Percentiles rank a stretch among this genome's conserved stretches.
These are phyloP conservation scores for Penicillium manginii DNA, from an alignment of 495 filamentous ascomycete genomes.

Conservation along the genomic window DNA sequence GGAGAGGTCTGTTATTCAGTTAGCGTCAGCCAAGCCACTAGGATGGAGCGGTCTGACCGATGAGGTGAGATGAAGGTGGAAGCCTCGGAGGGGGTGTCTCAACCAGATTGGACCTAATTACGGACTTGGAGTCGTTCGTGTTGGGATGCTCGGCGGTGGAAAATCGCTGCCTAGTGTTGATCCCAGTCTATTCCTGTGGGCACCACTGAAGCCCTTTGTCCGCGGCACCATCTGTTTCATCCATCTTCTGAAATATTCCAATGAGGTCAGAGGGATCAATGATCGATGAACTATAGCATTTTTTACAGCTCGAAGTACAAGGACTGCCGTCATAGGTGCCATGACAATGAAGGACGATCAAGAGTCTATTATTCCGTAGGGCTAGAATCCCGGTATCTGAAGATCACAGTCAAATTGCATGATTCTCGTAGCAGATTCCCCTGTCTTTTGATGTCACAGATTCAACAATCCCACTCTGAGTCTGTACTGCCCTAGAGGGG, in stretches of 20 bases:
- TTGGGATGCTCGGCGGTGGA: not conserved
- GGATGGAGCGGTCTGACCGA: slow-evolving; percentile 1
- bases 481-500: too few relatives aligned
- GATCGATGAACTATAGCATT: not conserved
- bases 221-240: not conserved
- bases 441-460: too few relatives aligned
- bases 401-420: too few relatives aligned
- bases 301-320: too few relatives aligned
- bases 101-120: not conserved
- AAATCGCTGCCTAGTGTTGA: slow-evolving; percentile 4
- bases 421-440: too few relatives aligned
- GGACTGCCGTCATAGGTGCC: too few relatives aligned
- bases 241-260: not conserved
- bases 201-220: not conserved
- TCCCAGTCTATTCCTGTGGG: not conserved
- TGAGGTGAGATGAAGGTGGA: slow-evolving; percentile 4
- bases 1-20: not conserved
- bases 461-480: too few relatives aligned
- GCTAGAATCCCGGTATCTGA: too few relatives aligned
- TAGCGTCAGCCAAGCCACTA: slow-evolving; percentile 1
- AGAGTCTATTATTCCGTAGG: too few relatives aligned
- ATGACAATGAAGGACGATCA: too few relatives aligned
- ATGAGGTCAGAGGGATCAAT: not conserved
- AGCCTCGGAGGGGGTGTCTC: slow-evolving; percentile 1
- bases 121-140: too few relatives aligned